Base-by-base conservation (phyloP, 306 rosid genomes). In the Pterocarpus macrocarpus region DNA sequence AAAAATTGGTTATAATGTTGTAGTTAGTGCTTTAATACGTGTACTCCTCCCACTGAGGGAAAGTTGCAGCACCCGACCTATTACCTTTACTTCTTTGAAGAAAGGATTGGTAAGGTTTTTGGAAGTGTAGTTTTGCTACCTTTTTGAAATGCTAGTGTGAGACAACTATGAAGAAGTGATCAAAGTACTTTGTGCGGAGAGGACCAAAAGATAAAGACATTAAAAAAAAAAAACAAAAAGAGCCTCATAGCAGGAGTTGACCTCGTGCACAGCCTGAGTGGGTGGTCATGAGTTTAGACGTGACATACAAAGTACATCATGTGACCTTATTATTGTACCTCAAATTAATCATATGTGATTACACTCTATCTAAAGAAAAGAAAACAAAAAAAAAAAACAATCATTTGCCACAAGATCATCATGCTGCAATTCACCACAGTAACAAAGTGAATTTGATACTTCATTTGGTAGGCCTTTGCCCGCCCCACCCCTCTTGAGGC, bases 71-170 rank as follows among this genome's bases (percentile, higher is more conserved):
- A 38, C 41, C 41, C 41, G 5, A 38, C 41, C 41, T 0, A 43
- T 9, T 5, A 5, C 8, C 8, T 43, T 9, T 43, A 6, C 22
- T 14, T 52, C 14, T 3, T 14, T 3, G 8, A 9, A 52, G 58
- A 52, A 15, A n/a, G n/a, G 58, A 52, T 52, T 52, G 17, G 47
- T 43, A 43, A 6, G 47, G 47, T 43, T 43, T 38, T 38, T 43
- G 8, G 47, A 8, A 8, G 8, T 43, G 10, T 43, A 43, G 5
- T 43, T 52, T 7, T 56, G 62, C 7, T 8, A 56, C 62, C 62
- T 59, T 59, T 59, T 8, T 8, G 64, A 59, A 30, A 59, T 59
- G 64, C 36, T 59, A 59, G 64, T 59, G 64, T 59, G 36, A 59
- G 64, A 30, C 64, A 28, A 28, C 64, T 59, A 28, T 28, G 64